Conservation (phyloP, 371 early-diverging fungal genomes). For the Capniomyces stellatus region DNA sequence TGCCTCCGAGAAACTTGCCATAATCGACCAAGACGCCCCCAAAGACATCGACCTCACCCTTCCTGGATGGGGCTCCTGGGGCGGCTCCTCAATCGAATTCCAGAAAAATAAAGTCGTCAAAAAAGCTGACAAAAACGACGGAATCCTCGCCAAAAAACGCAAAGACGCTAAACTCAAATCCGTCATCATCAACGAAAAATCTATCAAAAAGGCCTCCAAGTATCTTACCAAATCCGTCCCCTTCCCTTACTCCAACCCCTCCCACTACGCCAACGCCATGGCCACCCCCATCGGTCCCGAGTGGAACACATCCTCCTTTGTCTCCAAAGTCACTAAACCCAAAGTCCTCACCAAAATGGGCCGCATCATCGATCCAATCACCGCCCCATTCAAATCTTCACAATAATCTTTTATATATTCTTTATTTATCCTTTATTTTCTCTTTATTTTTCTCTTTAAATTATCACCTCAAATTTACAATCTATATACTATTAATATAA, state of each 20-base stretch:
- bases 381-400: too few relatives aligned
- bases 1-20: conserved; percentile 56
- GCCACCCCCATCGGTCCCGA: conserved; percentile 79
- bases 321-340: conserved; percentile 58
- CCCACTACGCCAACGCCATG: conserved; percentile 76
- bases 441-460: too few relatives aligned
- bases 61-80: conserved; percentile 93
- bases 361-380: too few relatives aligned
- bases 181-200: conserved; percentile 83
- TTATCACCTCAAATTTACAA: too few relatives aligned
- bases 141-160: conserved; percentile 35
- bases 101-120: conserved; percentile 33
- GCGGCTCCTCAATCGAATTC: conserved; percentile 34
- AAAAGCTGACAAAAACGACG: conserved; percentile 7
- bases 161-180: conserved; percentile 62
- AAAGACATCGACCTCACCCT: conserved; percentile 63
- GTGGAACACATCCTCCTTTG: conserved; percentile 72
- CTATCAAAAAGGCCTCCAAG: conserved; percentile 56
- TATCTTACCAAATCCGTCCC: conserved; percentile 56
- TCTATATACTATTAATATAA: too few relatives aligned
- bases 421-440: too few relatives aligned
- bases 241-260: conserved; percentile 61
- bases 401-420: too few relatives aligned
- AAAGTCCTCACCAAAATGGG: conserved; percentile 69
- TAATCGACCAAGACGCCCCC: conserved; percentile 42